phyloP scores from a whole-genome alignment of 108 stramenopile species.

The Bacterosira constricta region DNA sequence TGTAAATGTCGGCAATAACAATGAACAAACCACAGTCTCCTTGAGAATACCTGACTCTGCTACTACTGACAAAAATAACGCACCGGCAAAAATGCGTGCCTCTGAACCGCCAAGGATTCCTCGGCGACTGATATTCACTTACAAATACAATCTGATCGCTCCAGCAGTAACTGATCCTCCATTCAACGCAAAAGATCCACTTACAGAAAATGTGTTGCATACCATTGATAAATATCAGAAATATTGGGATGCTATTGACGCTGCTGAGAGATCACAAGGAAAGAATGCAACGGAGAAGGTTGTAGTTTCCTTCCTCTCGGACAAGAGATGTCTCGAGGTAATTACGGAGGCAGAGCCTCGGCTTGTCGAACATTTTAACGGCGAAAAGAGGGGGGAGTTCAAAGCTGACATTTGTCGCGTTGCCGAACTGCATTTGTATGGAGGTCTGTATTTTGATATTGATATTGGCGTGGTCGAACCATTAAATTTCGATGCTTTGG shows the following conservation, averaged over 20 bases:
- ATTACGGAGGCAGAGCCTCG: constrained; percentile 31
- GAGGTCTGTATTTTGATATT: constrained; percentile 52
- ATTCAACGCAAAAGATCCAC: constrained; percentile 8
- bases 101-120: constrained; percentile 23
- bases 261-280: background rate
- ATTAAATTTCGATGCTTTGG: constrained; percentile 14
- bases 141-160: constrained; percentile 26
- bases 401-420: constrained; percentile 49
- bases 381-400: constrained; percentile 26
- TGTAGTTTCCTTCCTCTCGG: constrained; percentile 14
- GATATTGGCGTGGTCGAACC: constrained; percentile 34
- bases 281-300: background rate
- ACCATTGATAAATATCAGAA: constrained; percentile 19
- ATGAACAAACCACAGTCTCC: too few relatives aligned
- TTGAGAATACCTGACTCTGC: too few relatives aligned
- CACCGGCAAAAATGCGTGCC: too few relatives aligned
- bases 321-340: constrained; percentile 22
- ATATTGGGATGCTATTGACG: constrained; percentile 8
- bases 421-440: constrained; percentile 34
- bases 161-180: constrained; percentile 16
- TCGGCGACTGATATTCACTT: constrained; percentile 18
- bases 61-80: too few relatives aligned
- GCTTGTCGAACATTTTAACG: constrained; percentile 26
- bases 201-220: constrained; percentile 20
- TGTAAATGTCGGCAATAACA: too few relatives aligned